Percentiles rank a stretch among this genome's conserved stretches.
Evolutionary conservation across 2,329 filamentous ascomycete genomes (phyloP).

Genomic region (Claviceps africana): DNA sequence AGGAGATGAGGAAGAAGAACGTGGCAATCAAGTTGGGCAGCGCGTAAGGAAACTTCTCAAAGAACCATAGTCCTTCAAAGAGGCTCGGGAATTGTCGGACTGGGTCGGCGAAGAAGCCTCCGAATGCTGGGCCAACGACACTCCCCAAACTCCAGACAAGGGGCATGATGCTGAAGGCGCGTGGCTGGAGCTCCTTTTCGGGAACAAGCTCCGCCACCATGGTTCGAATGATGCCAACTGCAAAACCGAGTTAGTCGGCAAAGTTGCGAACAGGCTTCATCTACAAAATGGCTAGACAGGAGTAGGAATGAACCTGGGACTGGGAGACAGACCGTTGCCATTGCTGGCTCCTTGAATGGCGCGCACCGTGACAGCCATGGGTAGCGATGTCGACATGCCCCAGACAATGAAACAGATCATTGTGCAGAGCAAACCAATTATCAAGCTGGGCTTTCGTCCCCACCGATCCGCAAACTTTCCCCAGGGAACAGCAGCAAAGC

Average conservation of each 20-base stretch:
- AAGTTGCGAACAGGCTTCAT: too few species aligned
- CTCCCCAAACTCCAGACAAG: constrained; percentile 76
- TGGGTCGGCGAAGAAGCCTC: constrained; percentile 74
- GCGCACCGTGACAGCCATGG: constrained; percentile 67
- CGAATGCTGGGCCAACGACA: constrained; percentile 78
- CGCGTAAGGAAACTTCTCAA: constrained; percentile 66
- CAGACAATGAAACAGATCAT: constrained; percentile 72
- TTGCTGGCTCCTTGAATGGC: constrained; percentile 73
- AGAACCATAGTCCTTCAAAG: constrained; percentile 53
- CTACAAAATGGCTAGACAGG: not conserved
- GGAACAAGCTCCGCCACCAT: constrained; percentile 90
- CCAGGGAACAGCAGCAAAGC: constrained; percentile 59
- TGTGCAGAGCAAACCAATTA: constrained; percentile 59
- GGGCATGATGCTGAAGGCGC: constrained; percentile 88
- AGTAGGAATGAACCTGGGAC: not conserved
- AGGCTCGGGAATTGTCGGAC: constrained; percentile 56
- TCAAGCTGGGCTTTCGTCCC: constrained; percentile 71
- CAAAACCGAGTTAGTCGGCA: not conserved
- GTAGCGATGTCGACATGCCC: constrained; percentile 66
- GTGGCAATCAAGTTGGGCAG: constrained; percentile 73
- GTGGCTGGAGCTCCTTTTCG: constrained; percentile 70
- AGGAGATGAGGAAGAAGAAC: constrained; percentile 63
- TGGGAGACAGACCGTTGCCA: constrained; percentile 51
- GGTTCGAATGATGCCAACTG: constrained; percentile 79
- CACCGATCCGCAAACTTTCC: constrained; percentile 62